These are phyloP conservation scores for Trichoderma atroviride DNA, from an alignment of 2,329 filamentous ascomycete species.

Conservation along the genomic window DNA sequence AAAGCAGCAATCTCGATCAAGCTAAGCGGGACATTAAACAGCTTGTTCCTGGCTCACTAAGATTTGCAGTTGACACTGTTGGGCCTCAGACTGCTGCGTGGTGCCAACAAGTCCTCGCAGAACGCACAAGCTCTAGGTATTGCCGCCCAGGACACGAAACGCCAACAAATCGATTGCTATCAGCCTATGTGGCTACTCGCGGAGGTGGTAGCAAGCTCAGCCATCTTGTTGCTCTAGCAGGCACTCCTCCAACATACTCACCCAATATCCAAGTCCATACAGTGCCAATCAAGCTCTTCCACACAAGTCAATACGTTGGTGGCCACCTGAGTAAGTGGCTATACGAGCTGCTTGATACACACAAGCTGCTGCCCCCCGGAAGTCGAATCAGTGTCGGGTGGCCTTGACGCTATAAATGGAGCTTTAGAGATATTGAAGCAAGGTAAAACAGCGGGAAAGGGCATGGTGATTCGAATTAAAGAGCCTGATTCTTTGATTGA, in stretches of 20 bases:
- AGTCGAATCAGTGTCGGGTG: slow-evolving; percentile 7
- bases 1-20: slow-evolving; percentile 20
- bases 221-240: slow-evolving; percentile 18
- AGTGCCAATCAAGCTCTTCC: slow-evolving; percentile 19
- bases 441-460: slow-evolving; percentile 16
- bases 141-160: slow-evolving; percentile 17
- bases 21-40: slow-evolving; percentile 20
- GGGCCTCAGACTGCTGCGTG: slow-evolving; percentile 14
- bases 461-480: slow-evolving; percentile 19
- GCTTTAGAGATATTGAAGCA: slow-evolving; percentile 10
- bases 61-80: slow-evolving; percentile 21
- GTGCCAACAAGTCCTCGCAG: slow-evolving; percentile 25
- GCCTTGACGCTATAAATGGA: slow-evolving; percentile 16
- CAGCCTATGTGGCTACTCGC: not conserved
- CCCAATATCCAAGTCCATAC: slow-evolving; percentile 23
- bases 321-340: slow-evolving; percentile 24
- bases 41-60: slow-evolving; percentile 10
- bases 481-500: slow-evolving; percentile 6
- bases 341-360: slow-evolving; percentile 16
- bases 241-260: not conserved
- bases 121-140: slow-evolving; percentile 24
- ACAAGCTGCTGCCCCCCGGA: slow-evolving; percentile 1
- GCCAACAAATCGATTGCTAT: slow-evolving; percentile 14
- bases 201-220: slow-evolving; percentile 25
- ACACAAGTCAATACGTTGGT: slow-evolving; percentile 18